Evolutionary conservation across 148 eudicot species (phyloP).

Genomic region (Spergularia bocconei): DNA sequence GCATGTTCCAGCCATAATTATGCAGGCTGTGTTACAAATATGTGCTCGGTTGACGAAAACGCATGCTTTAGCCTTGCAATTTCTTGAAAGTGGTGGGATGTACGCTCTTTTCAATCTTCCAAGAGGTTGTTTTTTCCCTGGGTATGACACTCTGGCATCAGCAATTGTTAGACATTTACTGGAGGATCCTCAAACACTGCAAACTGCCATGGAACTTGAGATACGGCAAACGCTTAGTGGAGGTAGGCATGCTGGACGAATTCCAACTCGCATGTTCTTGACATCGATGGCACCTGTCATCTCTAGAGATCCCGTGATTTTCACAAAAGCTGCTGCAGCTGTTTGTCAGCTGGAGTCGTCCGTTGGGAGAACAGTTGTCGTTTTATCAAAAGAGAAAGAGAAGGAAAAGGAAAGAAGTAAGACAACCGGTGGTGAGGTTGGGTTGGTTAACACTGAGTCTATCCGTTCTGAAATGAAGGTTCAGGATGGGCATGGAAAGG

Average conservation of each 20-base stretch:
- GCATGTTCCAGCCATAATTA: constrained; percentile 71
- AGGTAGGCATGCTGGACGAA: constrained; percentile 74
- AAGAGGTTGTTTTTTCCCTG: constrained; percentile 75
- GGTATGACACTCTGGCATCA: constrained; percentile 90
- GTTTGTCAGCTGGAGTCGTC: constrained; percentile 89
- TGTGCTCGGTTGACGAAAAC: constrained; percentile 96
- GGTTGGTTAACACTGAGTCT: constrained; percentile 51
- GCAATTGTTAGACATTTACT: constrained; percentile 91
- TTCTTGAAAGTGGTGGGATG: constrained; percentile 88
- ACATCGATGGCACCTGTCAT: constrained; percentile 95
- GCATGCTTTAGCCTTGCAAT: constrained; percentile 67
- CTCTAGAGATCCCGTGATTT: constrained; percentile 79
- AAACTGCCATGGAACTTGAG: constrained; percentile 97
- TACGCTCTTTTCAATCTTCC: constrained; percentile 75
- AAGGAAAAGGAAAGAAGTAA: constrained; percentile 71
- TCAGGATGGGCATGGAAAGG: constrained; percentile 67
- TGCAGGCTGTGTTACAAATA: constrained; percentile 90
- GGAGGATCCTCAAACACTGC: constrained; percentile 94
- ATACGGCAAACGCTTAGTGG: constrained; percentile 80
- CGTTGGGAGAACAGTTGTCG: constrained; percentile 71
- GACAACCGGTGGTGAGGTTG: constrained; percentile 56
- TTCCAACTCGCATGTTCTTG: constrained; percentile 70
- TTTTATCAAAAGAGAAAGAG: constrained; percentile 83
- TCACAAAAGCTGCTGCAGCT: constrained; percentile 77
- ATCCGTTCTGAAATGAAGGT: constrained; percentile 54